Percentiles rank a stretch among this genome's conserved stretches.
Evolutionary conservation across 2,329 filamentous ascomycete species (phyloP).

Genomic region (Chalaropsis ovoidea): DNA sequence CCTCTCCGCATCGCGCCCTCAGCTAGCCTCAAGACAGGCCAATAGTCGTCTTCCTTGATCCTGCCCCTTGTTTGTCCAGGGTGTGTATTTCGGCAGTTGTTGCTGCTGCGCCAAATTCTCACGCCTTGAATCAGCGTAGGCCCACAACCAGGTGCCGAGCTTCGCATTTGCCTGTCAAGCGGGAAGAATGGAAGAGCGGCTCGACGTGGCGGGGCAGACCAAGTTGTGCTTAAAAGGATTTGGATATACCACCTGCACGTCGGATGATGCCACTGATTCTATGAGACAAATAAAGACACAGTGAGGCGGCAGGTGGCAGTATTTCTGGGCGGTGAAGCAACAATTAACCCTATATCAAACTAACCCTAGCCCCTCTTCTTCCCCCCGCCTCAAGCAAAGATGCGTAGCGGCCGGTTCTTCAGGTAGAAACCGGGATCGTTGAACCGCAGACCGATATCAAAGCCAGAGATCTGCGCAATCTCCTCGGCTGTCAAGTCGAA

Average conservation of each 20-base stretch:
- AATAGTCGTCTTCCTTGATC: constrained; percentile 2
- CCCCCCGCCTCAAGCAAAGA: constrained; percentile 37
- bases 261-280: not conserved
- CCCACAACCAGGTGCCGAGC: constrained; percentile 11
- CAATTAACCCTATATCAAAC: not conserved
- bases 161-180: not conserved
- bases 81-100: constrained; percentile 6
- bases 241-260: not conserved
- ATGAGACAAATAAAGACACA: not conserved
- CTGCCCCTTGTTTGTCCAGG: not conserved
- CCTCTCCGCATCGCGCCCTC: not conserved
- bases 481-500: constrained; percentile 60
- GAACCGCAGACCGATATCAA: constrained; percentile 61
- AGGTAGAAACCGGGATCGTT: constrained; percentile 50
- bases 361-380: not conserved
- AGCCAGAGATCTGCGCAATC: constrained; percentile 52
- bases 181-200: not conserved
- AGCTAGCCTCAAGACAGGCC: not conserved
- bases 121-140: constrained; percentile 2
- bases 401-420: constrained; percentile 40
- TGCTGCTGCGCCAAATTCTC: not conserved
- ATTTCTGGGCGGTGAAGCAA: not conserved
- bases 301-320: not conserved
- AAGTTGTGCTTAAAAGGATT: constrained; percentile 5
- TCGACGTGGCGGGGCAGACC: not conserved